These are phyloP conservation scores for Styphnolobium japonicum DNA, from an alignment of 306 rosid genomes.

Conservation along the genomic window DNA sequence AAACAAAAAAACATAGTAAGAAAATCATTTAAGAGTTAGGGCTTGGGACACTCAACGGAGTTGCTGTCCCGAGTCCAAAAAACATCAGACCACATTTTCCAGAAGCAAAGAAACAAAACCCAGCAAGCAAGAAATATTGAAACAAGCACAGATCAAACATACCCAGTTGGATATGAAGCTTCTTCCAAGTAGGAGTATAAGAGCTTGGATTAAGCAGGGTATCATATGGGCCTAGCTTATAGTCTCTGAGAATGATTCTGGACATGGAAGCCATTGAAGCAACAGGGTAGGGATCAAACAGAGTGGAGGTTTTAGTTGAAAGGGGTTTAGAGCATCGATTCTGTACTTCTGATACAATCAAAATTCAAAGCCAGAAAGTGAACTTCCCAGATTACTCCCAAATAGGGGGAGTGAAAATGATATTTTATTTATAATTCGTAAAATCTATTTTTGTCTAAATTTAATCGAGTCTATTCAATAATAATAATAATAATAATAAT, in stretches of 20 bases:
- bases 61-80: no score
- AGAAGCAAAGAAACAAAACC: background rate
- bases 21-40: background rate
- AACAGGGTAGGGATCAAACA: background rate
- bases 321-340: background rate
- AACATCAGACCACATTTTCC: background rate
- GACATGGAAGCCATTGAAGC: slow-evolving; percentile 62
- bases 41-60: no score
- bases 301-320: background rate
- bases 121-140: background rate
- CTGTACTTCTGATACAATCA: background rate
- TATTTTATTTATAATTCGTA: no score
- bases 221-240: slow-evolving; percentile 27
- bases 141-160: slow-evolving; percentile 15
- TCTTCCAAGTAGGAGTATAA: slow-evolving; percentile 27
- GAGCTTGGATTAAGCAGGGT: slow-evolving; percentile 29
- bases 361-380: background rate
- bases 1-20: background rate
- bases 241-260: slow-evolving; percentile 46
- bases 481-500: no score
- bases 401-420: no score
- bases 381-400: background rate
- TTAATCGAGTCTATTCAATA: no score
- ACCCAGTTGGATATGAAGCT: slow-evolving; percentile 52
- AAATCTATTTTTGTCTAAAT: no score